Base-by-base conservation (phyloP, 306 rosid species). In the Calophaca sinica region DNA sequence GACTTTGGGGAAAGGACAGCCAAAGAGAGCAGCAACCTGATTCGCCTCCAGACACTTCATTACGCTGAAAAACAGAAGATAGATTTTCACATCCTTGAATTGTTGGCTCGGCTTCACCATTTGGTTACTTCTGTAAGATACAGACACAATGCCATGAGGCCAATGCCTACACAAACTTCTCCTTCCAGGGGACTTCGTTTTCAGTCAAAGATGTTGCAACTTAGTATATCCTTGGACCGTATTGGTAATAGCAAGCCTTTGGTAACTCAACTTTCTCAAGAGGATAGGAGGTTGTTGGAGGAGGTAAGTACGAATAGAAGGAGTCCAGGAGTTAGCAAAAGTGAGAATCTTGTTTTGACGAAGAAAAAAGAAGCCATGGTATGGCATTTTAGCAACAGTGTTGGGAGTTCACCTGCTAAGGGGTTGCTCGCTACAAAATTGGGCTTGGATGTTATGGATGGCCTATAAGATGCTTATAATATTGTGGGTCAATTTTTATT, bases 1-100 rank as follows among this genome's bases (percentile, higher is more conserved):
- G 90, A 87, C 13, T 83, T 83, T 5, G 87, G 92, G 5, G 83
- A 80, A 58, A 77, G 53, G 51, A 36, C 77, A 57, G 31, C 63
- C 74, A 52, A 80, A 33, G 82, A 92, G 9, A 71, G 26, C 39
- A 89, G 26, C 39, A 89, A 79, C 70, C 38, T 63, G 76, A 89
- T 85, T 75, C 89, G 98, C 20, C 89, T 96, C 5, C 93, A 85
- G 72, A 90, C 99, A 45, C 90, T 96, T 4, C 78, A 92, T 73
- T 91, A 96, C 0, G 97, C 89, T 1, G 92, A 92, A 33, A 92
- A 86, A 80, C 87, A 83, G 68, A 96, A 86, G 80, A 86, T 83
- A n/a, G 99, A 96, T 72, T 51, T 54, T 71, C 76, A 76, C 80
- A 83, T 96, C 9, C 72, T 96, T 2, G 90, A 92, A 71, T 63